These are phyloP conservation scores for Centaurea solstitialis DNA, from an alignment of 129 eudicot species.

Conservation along the genomic window DNA sequence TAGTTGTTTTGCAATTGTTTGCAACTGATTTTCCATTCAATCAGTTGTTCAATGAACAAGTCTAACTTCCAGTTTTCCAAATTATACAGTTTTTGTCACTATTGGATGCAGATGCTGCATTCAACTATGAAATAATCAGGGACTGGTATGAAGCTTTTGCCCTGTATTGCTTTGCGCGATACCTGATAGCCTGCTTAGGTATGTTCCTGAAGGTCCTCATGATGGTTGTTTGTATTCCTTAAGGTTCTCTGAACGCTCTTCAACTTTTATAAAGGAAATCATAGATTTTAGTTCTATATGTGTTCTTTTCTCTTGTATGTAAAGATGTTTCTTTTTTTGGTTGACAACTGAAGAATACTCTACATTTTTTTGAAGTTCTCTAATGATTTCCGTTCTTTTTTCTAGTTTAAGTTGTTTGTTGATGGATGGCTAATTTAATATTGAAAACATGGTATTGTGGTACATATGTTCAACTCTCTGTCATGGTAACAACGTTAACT, in stretches of 20 bases:
- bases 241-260: not conserved
- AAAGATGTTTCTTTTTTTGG: not conserved
- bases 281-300: not conserved
- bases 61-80: conserved; percentile 29
- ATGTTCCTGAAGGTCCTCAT: conserved; percentile 19
- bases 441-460: not conserved
- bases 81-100: conserved; percentile 72
- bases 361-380: not conserved
- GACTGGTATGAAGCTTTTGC: conserved; percentile 99
- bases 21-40: not conserved
- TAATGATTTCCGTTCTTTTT: not conserved
- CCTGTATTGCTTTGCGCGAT: conserved; percentile 91
- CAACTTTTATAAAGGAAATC: not conserved
- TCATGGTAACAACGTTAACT: not conserved
- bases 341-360: not conserved
- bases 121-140: conserved; percentile 81
- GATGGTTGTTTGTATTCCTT: conserved; percentile 11
- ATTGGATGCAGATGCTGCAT: conserved; percentile 77
- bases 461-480: not conserved
- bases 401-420: not conserved
- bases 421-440: not conserved
- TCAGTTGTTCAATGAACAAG: not conserved
- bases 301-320: not conserved
- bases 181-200: conserved; percentile 97
- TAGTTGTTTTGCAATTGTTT: conserved; percentile 8